Evolutionary conservation across 139 green algal species (phyloP).

Genomic region (Chlamydomonas asymmetrica): DNA sequence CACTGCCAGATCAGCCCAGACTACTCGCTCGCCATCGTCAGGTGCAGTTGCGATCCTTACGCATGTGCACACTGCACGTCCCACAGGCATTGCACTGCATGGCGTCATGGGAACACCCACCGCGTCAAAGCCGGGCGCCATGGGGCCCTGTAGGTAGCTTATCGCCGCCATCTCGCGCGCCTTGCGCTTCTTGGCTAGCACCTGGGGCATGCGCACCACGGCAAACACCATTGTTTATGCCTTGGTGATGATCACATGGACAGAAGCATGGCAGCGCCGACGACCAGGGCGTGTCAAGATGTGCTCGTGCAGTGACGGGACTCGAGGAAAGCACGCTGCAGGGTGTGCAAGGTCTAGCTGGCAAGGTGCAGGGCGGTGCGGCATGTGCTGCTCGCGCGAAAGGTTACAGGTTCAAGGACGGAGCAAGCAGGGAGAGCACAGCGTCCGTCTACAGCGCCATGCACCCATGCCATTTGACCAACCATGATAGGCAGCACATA

Average conservation of each 20-base stretch:
- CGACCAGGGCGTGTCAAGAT: background rate
- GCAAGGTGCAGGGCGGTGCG: too few species aligned
- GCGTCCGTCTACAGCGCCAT: too few species aligned
- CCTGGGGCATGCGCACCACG: slow-evolving; percentile 23
- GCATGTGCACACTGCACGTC: too few species aligned
- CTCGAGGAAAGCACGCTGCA: too few species aligned
- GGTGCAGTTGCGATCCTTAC: background rate
- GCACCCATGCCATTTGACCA: too few species aligned
- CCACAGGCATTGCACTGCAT: background rate
- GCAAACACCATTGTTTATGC: slow-evolving; percentile 9
- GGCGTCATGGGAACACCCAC: background rate
- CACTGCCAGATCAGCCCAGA: background rate
- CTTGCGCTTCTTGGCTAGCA: slow-evolving; percentile 31
- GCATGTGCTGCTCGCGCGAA: too few species aligned
- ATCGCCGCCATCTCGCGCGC: slow-evolving; percentile 21
- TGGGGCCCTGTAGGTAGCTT: slow-evolving; percentile 2
- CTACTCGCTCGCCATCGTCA: background rate
- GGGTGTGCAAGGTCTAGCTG: too few species aligned
- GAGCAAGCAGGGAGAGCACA: too few species aligned
- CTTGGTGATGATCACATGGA: background rate
- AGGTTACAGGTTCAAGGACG: too few species aligned
- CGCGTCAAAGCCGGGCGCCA: slow-evolving; percentile 11
- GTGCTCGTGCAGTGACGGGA: slow-evolving; percentile 14
- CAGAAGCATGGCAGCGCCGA: background rate
- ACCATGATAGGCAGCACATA: too few species aligned